Evolutionary conservation across 768 basidiomycete genomes (phyloP), one percentile per base, ranked within the genome.

Genomic region (Cantharellus anzutake): DNA sequence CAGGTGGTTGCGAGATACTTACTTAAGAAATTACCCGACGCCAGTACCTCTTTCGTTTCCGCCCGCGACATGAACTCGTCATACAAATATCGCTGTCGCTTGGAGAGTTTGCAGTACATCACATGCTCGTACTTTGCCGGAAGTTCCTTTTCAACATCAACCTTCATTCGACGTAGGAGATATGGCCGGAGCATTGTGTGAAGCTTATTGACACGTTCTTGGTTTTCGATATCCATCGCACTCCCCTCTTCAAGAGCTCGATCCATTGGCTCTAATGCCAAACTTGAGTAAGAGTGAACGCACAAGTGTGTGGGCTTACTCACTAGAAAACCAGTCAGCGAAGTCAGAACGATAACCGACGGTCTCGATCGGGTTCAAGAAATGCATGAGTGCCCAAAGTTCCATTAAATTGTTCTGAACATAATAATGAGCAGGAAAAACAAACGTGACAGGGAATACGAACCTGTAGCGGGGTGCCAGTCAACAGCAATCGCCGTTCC

Each of bases 291-390:
- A 11, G 38, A 37, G 52, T 7, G 14, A 60, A 3, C 57, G 51
- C n/a, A 38, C 16, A 64, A 57, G 63, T 61, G 44, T 51, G 34
- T 20, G 55, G 40, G 56, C n/a, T 48, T 1, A 74, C 88, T 70
- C 65, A 93, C 91, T 94, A 0, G 91, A 88, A 68, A 98, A 96
- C 92, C 93, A 96, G 59, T 92, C 86, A 3, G 80, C 86, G 68
- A 98, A 97, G 42, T 62, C 65, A 7, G 68, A 63, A 34, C 68
- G 35, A 42, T 40, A 40, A 14, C 56, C 56, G 16, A 63, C 5
- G 38, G 52, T 37, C 7, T 70, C 71, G 37, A 66, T 64, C 0
- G 71, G 71, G 70, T 71, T 73, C 35, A 73, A 60, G 62, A 73
- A 73, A 62, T 73, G 71, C 51, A 73, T 63, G 56, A 73, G 64